Evolutionary conservation across 2,329 filamentous ascomycete species (phyloP), one percentile per base, ranked within the genome.

Genomic region (Colletotrichum chlorophyti): DNA sequence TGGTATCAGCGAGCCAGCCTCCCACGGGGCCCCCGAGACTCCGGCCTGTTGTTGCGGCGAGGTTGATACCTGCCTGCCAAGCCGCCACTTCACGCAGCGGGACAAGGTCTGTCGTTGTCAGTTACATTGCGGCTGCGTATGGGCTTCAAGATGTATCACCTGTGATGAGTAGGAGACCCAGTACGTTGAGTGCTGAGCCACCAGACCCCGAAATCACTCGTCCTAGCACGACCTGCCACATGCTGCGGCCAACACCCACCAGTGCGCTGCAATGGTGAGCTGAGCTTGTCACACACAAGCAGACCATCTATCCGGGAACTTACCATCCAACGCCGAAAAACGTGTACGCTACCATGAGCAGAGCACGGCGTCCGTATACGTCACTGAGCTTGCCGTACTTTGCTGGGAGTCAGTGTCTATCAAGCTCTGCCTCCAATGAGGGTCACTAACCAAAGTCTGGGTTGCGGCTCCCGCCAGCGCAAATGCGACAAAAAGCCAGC

Each of bases 1-100:
- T 76, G 1, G 73, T 76, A 62, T 90, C 86, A 17, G 85, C 85
- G 10, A 91, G 79, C 35, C 83, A 79, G 1, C 87, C 87, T 3
- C 88, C 88, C 6, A 82, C 65, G 1, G 81, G 82, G 0, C 81
- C 82, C 2, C 82, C 82, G 0, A 83, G 64, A 40, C 79, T 82
- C 31, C 82, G 73, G 2, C 81, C 82, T 2, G 76, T 73, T 0
- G 82, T 83, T 10, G 79, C 76, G 10, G 79, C 76, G 0, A 84
- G 73, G 38, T 84, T 84, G 53, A 83, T 72, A 58, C 81, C 83
- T 10, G 79, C 77, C 46, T 81, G 75, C 82, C 82, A 85, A 1
- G 77, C 71, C 0, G 81, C 82, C 0, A 83, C 77, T 14, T 85
- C 78, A 40, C 80, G 72, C 1, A 83, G 66, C 0, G 81, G 82